Conservation (phyloP, 83 land plant species). For the Diphasiastrum complanatum region DNA sequence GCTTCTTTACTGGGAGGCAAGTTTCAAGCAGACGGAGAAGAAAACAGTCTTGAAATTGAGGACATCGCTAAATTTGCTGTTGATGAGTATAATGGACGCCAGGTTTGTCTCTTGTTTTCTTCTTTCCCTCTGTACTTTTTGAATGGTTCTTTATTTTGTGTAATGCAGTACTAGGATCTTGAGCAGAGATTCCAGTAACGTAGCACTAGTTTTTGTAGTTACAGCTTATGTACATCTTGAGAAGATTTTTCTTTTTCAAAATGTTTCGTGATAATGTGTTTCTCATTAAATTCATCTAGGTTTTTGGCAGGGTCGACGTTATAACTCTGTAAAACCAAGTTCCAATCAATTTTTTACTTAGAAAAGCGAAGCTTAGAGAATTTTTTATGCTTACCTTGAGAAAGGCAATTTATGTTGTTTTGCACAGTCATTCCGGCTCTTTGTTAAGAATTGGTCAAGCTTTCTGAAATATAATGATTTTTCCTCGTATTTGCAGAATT, state of each 20-base stretch:
- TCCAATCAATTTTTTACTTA: not conserved
- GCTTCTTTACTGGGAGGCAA: conserved; percentile 1
- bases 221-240: not conserved
- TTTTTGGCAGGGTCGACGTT: not conserved
- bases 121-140: not conserved
- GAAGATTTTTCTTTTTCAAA: not conserved
- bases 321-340: not conserved
- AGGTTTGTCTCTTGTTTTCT: conserved; percentile 34
- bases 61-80: conserved; percentile 62
- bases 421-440: no score
- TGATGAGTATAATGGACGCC: conserved; percentile 48
- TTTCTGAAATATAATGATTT: not conserved
- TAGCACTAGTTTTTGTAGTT: not conserved
- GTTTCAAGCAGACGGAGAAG: not conserved
- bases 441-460: not conserved
- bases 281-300: no score
- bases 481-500: conserved; percentile 35
- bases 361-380: not conserved
- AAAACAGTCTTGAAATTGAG: conserved; percentile 33
- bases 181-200: not conserved
- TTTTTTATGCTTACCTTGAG: not conserved
- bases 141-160: not conserved
- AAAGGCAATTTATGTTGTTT: no score
- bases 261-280: no score
- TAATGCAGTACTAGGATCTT: not conserved